phyloP scores from a whole-genome alignment of 805 yeast species.

The Teunomyces kruisii region DNA sequence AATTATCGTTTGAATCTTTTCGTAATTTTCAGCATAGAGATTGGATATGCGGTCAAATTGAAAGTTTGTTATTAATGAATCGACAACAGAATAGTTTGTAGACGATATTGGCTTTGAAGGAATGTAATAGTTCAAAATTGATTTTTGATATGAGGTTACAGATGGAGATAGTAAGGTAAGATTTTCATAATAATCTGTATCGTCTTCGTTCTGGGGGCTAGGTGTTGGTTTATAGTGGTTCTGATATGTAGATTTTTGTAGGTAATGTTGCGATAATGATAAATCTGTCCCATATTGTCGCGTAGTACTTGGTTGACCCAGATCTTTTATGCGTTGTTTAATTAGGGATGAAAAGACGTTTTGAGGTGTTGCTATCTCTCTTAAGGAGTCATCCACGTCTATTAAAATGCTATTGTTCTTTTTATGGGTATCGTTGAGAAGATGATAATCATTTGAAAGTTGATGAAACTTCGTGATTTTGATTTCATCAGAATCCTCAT shows the following conservation, averaged over 20 bases:
- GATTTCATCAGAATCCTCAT: background rate
- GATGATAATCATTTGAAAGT: constrained; percentile 9
- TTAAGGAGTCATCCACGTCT: constrained; percentile 5
- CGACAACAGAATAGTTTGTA: constrained; percentile 27
- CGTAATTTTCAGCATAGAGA: constrained; percentile 12
- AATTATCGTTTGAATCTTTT: constrained; percentile 3
- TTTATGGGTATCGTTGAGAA: constrained; percentile 1
- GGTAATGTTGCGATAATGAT: constrained; percentile 12
- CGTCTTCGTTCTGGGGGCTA: background rate
- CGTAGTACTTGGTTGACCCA: background rate
- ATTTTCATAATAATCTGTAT: constrained; percentile 4
- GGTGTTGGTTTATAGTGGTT: constrained; percentile 35
- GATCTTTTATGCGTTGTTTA: background rate
- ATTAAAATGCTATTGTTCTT: constrained; percentile 11
- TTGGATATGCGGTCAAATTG: constrained; percentile 10
- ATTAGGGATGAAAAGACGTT: background rate
- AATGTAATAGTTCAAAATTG: constrained; percentile 12
- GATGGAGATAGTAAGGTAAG: constrained; percentile 1
- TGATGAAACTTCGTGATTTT: background rate
- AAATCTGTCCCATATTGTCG: constrained; percentile 40
- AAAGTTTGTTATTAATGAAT: constrained; percentile 14
- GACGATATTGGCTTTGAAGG: constrained; percentile 28
- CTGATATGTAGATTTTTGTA: constrained; percentile 22
- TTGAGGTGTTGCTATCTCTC: background rate
- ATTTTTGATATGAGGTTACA: constrained; percentile 20